Evolutionary conservation across 2,329 filamentous ascomycete genomes (phyloP), one percentile per base, ranked within the genome.

Genomic region (Fusarium clavum): DNA sequence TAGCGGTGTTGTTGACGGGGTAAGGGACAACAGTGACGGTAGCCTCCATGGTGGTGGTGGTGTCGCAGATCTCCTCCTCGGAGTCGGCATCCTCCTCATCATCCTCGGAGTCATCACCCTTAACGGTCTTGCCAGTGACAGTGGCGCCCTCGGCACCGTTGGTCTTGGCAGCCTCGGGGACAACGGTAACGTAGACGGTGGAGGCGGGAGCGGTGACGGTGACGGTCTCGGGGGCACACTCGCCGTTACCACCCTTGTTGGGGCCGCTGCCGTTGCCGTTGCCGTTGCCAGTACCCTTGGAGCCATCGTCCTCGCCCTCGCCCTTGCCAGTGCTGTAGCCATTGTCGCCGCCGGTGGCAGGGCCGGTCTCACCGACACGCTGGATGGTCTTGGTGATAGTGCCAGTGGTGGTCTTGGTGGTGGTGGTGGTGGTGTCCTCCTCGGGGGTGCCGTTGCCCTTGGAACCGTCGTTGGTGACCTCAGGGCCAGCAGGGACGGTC

Each of bases 21-120:
- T 79, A 83, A 69, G 83, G 83, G 64, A 82, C 74, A 62, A 81
- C 78, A 56, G 80, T 81, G 64, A 80, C 77, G 38, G 77, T 78
- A 40, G 74, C 69, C 69, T 76, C 69, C 40, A 73, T 62, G 63
- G 76, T 76, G 54, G 76, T 73, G 69, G 74, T 75, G 61, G 67
- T 69, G 25, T 71, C 60, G 68, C 69, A 73, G 57, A 64, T 65
- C 38, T 70, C 71, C 3, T 75, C 56, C 43, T 67, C 64, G 8
- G 61, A 64, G 8, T 72, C 55, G 34, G 64, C 64, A 11, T 67
- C 67, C 12, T 69, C 60, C 12, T 71, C 74, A 38, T 70, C 72
- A 30, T 69, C 70, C 43, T 69, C 61, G 8, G 41, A 58, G 34
- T 63, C 57, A 22, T 64, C 54, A 24, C 66, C 61, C 14, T 66